Base-by-base conservation (phyloP, 2,329 filamentous ascomycete genomes). In the Colletotrichum tamarilloi region DNA sequence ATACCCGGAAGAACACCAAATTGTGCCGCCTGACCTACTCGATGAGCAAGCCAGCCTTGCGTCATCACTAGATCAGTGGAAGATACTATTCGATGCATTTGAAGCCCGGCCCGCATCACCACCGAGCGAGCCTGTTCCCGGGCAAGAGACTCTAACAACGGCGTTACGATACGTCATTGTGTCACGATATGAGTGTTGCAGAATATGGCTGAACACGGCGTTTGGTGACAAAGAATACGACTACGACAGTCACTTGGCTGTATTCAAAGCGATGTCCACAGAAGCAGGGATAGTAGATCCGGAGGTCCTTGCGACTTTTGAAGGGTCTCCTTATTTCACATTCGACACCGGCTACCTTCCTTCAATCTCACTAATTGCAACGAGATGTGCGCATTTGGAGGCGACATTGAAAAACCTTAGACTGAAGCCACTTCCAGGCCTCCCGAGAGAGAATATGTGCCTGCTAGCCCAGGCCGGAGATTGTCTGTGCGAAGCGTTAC, bases 291-390 rank as follows among this genome's bases (percentile, higher is more conserved):
- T 60, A 24, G 32, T 26, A 16, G 30, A 65, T 11, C 24, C 24
- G 12, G 38, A 35, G 19, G 49, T 53, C 5, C 11, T 32, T 12
- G 12, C 24, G 1, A n/a, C 38, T 0, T 67, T 66, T 16, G 19
- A 38, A 3, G 60, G 32, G 1, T 52, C 63, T 12, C 62, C 62
- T 1, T 38, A 32, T 0, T 66, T 67, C 26, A 60, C 35, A 12
- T 38, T 49, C 11, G 68, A 67, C 16, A 30, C n/a, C 8, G 68
- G 68, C 12, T 67, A 67, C 19, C 28, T 71, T 9, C 68, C 68
- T 1, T 49, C 62, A 9, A 71, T 67, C 6, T 53, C 64, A 1
- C 8, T 71, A n/a, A 32, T 32, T 16, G 49, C 56, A 14, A 57
- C 56, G 2, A 59, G 46, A 30, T 71, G 68, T 26, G n/a, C 19